These are phyloP conservation scores for Phytophthora quininea DNA, from an alignment of 352 stramenopile genomes.

Conservation along the genomic window DNA sequence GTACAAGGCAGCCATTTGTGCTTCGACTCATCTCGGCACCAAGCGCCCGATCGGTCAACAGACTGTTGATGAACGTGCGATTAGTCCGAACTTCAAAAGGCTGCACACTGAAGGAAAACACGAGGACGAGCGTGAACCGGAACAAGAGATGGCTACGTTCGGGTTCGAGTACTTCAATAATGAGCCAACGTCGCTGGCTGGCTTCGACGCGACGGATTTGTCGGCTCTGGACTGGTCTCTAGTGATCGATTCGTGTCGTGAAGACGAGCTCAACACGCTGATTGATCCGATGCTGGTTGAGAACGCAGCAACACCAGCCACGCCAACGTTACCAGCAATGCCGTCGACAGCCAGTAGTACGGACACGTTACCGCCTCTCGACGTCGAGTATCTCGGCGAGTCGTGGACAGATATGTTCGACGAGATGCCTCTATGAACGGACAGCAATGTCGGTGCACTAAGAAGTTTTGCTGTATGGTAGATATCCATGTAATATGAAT, in stretches of 20 bases:
- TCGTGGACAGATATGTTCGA: conserved; percentile 39
- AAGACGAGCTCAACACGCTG: conserved; percentile 31
- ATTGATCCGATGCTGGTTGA: conserved; percentile 29
- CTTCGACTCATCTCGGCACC: conserved; percentile 18
- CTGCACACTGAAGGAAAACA: conserved; percentile 15
- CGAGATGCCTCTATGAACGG: conserved; percentile 19
- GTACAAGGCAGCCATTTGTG: conserved; percentile 24
- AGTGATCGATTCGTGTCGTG: conserved; percentile 24
- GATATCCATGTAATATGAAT: too few species aligned
- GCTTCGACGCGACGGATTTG: conserved; percentile 24
- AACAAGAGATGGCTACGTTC: conserved; percentile 30
- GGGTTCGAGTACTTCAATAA: conserved; percentile 20
- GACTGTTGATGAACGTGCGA: conserved; percentile 11
- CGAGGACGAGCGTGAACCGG: conserved; percentile 23
- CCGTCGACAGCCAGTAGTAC: not conserved
- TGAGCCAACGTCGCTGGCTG: conserved; percentile 16
- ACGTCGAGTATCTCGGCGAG: conserved; percentile 29
- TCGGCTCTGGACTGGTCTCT: conserved; percentile 33
- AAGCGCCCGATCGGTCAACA: conserved; percentile 17
- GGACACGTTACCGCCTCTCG: conserved; percentile 23
- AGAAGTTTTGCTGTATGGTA: too few species aligned
- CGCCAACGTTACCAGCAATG: not conserved
- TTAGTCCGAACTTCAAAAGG: conserved; percentile 14
- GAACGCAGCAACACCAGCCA: not conserved
- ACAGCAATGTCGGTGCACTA: not conserved